These are phyloP conservation scores for Lipomyces mesembrius DNA, from an alignment of 805 yeast genomes.

Conservation along the genomic window DNA sequence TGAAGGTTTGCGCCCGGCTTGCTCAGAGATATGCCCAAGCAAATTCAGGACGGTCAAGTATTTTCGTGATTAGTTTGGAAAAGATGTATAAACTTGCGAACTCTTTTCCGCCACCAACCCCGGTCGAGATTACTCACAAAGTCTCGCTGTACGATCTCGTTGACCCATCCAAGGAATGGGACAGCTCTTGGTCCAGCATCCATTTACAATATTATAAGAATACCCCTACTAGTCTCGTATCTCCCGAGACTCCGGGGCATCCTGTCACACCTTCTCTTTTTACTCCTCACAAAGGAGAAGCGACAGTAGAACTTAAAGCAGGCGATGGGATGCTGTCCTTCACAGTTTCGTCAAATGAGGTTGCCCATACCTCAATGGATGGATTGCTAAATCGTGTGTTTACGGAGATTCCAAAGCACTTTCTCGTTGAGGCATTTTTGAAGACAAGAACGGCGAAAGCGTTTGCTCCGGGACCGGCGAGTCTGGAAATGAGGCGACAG, in stretches of 20 bases:
- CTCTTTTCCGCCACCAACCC: constrained; percentile 51
- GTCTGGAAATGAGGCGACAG: constrained; percentile 59
- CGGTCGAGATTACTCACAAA: constrained; percentile 40
- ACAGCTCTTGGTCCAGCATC: constrained; percentile 39
- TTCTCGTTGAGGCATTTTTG: constrained; percentile 65
- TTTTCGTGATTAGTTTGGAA: constrained; percentile 52
- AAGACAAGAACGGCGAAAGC: constrained; percentile 72
- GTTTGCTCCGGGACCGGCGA: constrained; percentile 62
- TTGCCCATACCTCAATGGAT: constrained; percentile 51
- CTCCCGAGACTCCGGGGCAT: constrained; percentile 12
- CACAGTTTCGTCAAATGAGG: constrained; percentile 58
- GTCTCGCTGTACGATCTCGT: constrained; percentile 41
- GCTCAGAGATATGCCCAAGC: constrained; percentile 63
- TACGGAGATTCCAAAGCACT: constrained; percentile 56
- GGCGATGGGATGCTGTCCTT: constrained; percentile 57
- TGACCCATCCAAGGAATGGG: constrained; percentile 37
- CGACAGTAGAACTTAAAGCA: constrained; percentile 7
- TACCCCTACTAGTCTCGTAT: background rate
- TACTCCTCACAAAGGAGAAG: constrained; percentile 10
- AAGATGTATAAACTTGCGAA: constrained; percentile 60
- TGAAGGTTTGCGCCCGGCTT: constrained; percentile 62
- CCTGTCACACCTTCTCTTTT: constrained; percentile 21
- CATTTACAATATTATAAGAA: constrained; percentile 41
- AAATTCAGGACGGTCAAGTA: constrained; percentile 51
- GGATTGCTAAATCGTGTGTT: constrained; percentile 38